Evolutionary conservation across 768 basidiomycete species (phyloP).

Genomic region (Phlebiopsis flavidoalba): DNA sequence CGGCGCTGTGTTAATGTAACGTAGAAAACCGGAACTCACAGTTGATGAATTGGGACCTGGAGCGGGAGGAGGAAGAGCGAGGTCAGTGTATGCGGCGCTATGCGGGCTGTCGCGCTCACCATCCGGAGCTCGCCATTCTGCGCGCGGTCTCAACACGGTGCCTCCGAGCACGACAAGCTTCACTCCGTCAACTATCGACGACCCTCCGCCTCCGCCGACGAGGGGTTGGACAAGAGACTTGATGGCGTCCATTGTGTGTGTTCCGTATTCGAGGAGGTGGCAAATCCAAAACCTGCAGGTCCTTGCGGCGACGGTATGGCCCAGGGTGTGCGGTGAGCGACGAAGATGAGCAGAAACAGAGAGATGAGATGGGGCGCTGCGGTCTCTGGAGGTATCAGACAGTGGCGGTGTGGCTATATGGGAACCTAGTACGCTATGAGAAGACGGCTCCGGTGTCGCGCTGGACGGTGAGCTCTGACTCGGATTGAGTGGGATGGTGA

Average conservation of each 20-base stretch:
- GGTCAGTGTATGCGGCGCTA: neutral
- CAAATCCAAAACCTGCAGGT: conserved; percentile 36
- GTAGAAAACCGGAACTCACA: conserved; percentile 44
- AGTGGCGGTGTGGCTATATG: conserved; percentile 11
- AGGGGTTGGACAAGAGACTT: conserved; percentile 80
- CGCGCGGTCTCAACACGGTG: conserved; percentile 83
- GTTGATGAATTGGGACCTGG: conserved; percentile 81
- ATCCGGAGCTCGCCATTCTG: conserved; percentile 76
- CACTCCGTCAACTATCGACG: conserved; percentile 82
- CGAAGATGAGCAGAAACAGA: conserved; percentile 19
- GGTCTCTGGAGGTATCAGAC: conserved; percentile 7
- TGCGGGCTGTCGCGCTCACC: conserved; percentile 39
- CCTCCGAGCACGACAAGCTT: conserved; percentile 88
- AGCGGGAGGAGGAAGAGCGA: conserved; percentile 14
- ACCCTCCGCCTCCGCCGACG: conserved; percentile 67
- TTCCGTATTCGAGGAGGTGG: conserved; percentile 15
- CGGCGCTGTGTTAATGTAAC: neutral
- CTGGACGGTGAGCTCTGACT: conserved; percentile 16
- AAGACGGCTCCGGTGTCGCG: conserved; percentile 7
- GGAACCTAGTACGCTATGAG: neutral
- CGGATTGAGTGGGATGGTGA: conserved; percentile 15
- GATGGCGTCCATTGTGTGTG: conserved; percentile 65
- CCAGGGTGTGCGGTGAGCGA: conserved; percentile 13
- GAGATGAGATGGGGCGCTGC: conserved; percentile 17
- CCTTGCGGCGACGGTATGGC: conserved; percentile 17